Percentiles rank a stretch among this genome's conserved stretches.
phyloP scores from a whole-genome alignment of 2,329 filamentous ascomycete genomes.

The Aureobasidium musti region DNA sequence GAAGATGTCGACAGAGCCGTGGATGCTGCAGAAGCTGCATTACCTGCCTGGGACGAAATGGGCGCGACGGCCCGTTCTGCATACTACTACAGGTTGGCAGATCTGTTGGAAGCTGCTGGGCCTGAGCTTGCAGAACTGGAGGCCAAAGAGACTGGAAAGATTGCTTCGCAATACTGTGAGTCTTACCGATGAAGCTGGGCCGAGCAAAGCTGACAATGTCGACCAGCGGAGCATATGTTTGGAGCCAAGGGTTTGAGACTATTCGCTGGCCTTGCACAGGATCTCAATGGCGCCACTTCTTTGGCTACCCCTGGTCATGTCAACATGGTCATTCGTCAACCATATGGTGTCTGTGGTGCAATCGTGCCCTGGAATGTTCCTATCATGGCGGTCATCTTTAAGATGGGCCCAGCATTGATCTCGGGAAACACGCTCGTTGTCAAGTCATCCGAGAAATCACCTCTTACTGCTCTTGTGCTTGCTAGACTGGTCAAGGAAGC shows the following conservation, averaged over 20 bases:
- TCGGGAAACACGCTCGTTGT: conserved; percentile 46
- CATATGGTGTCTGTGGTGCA: conserved; percentile 47
- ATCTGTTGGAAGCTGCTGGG: conserved; percentile 31
- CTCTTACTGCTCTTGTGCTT: conserved; percentile 58
- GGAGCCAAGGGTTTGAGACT: not conserved
- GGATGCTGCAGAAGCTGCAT: conserved; percentile 66
- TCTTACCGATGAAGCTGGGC: too few species aligned
- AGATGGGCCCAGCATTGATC: conserved; percentile 27
- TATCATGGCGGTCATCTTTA: conserved; percentile 14
- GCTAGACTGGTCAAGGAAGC: conserved; percentile 68
- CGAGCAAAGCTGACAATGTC: not conserved
- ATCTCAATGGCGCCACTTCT: conserved; percentile 30
- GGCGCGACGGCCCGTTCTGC: not conserved
- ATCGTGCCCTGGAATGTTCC: conserved; percentile 47
- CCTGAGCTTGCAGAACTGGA: conserved; percentile 33
- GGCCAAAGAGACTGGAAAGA: conserved; percentile 21
- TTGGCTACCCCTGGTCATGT: conserved; percentile 26
- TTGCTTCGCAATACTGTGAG: conserved; percentile 29
- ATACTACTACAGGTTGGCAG: conserved; percentile 31
- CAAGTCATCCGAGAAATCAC: conserved; percentile 60
- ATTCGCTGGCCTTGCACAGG: conserved; percentile 32
- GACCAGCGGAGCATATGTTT: not conserved
- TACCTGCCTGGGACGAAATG: conserved; percentile 49
- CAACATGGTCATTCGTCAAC: conserved; percentile 42
- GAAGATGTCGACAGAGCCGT: conserved; percentile 72